A percentile compares a stretch with the other conserved stretches of the same genome.
phyloP scores from a whole-genome alignment of 2,329 filamentous ascomycete genomes.

The Aspergillus candidus region DNA sequence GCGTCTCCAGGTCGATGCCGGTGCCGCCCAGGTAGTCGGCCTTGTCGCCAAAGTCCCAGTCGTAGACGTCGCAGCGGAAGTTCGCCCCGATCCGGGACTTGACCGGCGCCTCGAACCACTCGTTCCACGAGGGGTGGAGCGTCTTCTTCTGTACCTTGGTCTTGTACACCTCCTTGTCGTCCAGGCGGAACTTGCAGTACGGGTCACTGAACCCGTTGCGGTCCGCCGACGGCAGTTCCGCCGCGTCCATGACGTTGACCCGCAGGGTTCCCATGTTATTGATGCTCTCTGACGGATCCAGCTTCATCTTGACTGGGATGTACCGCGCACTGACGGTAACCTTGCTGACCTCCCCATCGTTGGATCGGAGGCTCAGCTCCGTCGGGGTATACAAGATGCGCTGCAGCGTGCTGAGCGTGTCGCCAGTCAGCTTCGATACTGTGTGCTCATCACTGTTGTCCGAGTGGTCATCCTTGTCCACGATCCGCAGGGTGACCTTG shows the following conservation, averaged over 20 bases:
- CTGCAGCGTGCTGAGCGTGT: constrained; percentile 80
- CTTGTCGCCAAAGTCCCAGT: constrained; percentile 96
- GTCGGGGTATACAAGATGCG: constrained; percentile 90
- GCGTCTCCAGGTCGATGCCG: constrained; percentile 65
- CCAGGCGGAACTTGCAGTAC: constrained; percentile 89
- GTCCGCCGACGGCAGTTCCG: constrained; percentile 85
- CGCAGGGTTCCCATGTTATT: constrained; percentile 97
- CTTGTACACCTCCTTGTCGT: constrained; percentile 87
- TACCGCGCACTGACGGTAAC: constrained; percentile 92
- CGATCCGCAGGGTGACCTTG: constrained; percentile 77
- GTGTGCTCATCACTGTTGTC: constrained; percentile 64
- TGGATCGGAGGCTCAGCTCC: constrained; percentile 69
- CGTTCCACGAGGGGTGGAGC: constrained; percentile 89
- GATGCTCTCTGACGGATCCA: constrained; percentile 93
- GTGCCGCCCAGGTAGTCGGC: constrained; percentile 82
- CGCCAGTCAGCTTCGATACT: constrained; percentile 74
- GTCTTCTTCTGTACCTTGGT: constrained; percentile 97
- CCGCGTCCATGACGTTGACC: constrained; percentile 83
- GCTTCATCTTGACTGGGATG: constrained; percentile 85
- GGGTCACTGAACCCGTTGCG: constrained; percentile 96
- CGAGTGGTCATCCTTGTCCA: constrained; percentile 70
- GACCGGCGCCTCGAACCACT: constrained; percentile 80
- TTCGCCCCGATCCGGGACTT: constrained; percentile 78
- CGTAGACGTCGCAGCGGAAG: constrained; percentile 77
- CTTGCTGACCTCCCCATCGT: constrained; percentile 68